Base-by-base conservation (phyloP, 1,284 basidiomycete genomes). In the Ceratobasidium sp. region DNA sequence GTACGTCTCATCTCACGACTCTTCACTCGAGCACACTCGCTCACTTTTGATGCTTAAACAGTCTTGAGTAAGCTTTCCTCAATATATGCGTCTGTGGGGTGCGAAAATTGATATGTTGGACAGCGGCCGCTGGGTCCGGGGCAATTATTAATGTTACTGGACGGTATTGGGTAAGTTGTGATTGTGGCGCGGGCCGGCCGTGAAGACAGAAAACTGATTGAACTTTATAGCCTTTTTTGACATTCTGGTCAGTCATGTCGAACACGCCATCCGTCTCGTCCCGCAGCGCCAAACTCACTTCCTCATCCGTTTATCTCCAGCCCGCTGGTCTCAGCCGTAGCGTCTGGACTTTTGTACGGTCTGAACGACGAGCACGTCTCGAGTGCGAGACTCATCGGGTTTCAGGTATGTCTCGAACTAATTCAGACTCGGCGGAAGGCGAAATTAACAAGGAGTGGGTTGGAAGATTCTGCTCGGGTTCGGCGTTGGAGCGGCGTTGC, bases 291-390 rank as follows among this genome's bases (percentile, higher is more conserved):
- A n/a, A n/a, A n/a, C 30, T 52, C 21, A 18, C 21, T 67, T 67
- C 43, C 30, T 55, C 21, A 23, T 54, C 52, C 49, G 41, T 41
- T 43, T 8, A 26, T 54, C 55, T 58, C 32, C 58, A 57, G 62
- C 18, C 72, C 72, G 47, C 73, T 81, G 70, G 23, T 78, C 74
- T 75, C 79, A 16, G 50, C 52, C 43, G 76, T 83, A 70, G 84
- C 83, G 28, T 78, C 79, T 16, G 84, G 83, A 6, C 79, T 84
- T 3, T 79, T 85, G 28, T 84, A 80, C 80, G 84, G 83, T 14
- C 73, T 83, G 72, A 77, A 78, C 52, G 77, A 76, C 16, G 9
- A 76, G 41, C 81, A 67, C 44, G 50, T 67, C 30, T 67, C 63
- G 23, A 55, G 50, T 23, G 63, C 63, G 23, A 52, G 49, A n/a